Base-by-base conservation (phyloP, 345 rosid species). In the Dipteronia dyeriana region DNA sequence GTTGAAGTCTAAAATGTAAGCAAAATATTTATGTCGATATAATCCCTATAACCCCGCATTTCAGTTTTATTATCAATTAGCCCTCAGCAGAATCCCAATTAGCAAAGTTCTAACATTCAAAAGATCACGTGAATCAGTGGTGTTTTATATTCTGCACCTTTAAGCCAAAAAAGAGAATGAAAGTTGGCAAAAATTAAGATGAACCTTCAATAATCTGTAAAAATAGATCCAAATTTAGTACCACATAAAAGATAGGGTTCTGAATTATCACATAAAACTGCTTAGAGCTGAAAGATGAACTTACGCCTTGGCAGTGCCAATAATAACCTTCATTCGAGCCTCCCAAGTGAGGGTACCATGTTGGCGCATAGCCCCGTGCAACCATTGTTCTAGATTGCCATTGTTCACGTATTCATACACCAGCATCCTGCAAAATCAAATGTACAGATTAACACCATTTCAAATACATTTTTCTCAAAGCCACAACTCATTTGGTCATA, bases 241-340 rank as follows among this genome's bases (percentile, higher is more conserved):
- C 16, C 5, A n/a, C 4, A n/a, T 26, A 31, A 57, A 20, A 34
- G 38, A 59, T 34, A 26, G 77, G 63, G 7, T 38, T 29, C 51
- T 49, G 9, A 65, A 65, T 7, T 75, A 64, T 63, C 47, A 31
- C 13, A 65, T 66, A 41, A 54, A 60, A 60, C 69, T 19, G 59
- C 53, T 31, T 51, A 2, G 10, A 71, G 76, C 54, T 25, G 54
- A 73, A 78, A 61, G 66, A 73, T 80, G 72, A 73, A 88, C 98
- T 93, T 91, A 93, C 97, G 97, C 98, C 80, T 86, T 90, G 23
- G 98, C 97, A 79, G 97, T 90, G 66, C 94, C 94, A 0, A 88
- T 74, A 82, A 87, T 74, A 87, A 89, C 90, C 82, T 90, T 93
- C 93, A 93, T 90, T 17, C 98, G 89, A 51, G 93, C 94, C 41